Evolutionary conservation across 2,329 filamentous ascomycete genomes (phyloP).

Genomic region (Aspergillus candidus): DNA sequence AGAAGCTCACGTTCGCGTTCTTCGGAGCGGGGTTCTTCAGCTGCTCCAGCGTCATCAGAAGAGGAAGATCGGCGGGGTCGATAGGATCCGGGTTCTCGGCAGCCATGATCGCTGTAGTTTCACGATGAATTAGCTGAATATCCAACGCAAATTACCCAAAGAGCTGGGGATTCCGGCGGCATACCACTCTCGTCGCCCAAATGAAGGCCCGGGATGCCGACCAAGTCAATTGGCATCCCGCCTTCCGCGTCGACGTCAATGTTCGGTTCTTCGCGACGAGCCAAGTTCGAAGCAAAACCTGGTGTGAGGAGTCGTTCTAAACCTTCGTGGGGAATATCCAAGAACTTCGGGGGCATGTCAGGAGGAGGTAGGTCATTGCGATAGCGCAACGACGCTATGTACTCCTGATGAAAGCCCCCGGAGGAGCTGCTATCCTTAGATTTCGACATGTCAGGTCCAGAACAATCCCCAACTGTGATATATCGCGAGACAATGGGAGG

Average conservation of each 20-base stretch:
- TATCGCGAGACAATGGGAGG: too few relatives aligned
- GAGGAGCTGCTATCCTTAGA: slow-evolving; percentile 34
- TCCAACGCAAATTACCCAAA: slow-evolving; percentile 8
- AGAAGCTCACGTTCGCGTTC: slow-evolving; percentile 79
- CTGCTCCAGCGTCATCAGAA: slow-evolving; percentile 75
- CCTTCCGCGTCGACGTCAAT: slow-evolving; percentile 97
- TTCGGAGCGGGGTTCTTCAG: slow-evolving; percentile 76
- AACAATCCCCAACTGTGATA: too few relatives aligned
- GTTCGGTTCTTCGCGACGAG: slow-evolving; percentile 86
- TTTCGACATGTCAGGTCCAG: slow-evolving; percentile 30
- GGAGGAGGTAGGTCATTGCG: slow-evolving; percentile 93
- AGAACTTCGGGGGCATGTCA: slow-evolving; percentile 88
- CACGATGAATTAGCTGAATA: slow-evolving; percentile 17
- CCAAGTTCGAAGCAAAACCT: slow-evolving; percentile 80
- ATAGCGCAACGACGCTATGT: slow-evolving; percentile 92
- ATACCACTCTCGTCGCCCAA: slow-evolving; percentile 90
- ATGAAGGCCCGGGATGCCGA: slow-evolving; percentile 91
- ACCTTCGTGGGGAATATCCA: slow-evolving; percentile 92
- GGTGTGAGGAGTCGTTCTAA: slow-evolving; percentile 86
- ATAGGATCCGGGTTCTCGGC: slow-evolving; percentile 63
- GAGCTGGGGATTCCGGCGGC: slow-evolving; percentile 15
- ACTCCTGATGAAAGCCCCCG: slow-evolving; percentile 73
- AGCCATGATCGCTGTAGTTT: slow-evolving; percentile 67
- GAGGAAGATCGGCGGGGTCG: slow-evolving; percentile 75
- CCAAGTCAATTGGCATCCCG: slow-evolving; percentile 92